Conservation (phyloP, 768 basidiomycete species). For the Dentipellis sp. region DNA sequence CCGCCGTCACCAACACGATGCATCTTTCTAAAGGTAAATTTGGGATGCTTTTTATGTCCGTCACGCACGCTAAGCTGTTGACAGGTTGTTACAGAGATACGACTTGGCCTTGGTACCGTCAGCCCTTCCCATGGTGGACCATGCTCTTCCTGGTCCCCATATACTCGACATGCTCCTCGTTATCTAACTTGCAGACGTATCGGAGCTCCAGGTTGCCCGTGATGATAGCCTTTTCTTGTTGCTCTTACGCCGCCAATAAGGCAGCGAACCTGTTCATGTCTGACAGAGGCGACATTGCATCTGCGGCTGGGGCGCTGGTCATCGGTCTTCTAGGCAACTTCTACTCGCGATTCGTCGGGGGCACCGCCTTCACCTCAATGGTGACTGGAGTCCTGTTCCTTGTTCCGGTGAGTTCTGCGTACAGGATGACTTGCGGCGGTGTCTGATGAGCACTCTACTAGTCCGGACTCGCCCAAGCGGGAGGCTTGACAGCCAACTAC, state of each 20-base stretch:
- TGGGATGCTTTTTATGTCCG: neutral
- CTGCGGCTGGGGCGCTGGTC: conserved; percentile 69
- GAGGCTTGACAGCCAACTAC: conserved; percentile 56
- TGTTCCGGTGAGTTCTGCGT: conserved; percentile 56
- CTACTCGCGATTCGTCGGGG: conserved; percentile 67
- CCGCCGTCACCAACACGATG: conserved; percentile 19
- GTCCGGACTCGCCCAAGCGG: conserved; percentile 72
- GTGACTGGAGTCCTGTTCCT: conserved; percentile 90
- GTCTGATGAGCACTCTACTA: conserved; percentile 16
- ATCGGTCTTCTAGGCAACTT: conserved; percentile 74
- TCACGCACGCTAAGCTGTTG: too few species aligned
- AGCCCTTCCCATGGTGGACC: conserved; percentile 78
- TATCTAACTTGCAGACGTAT: conserved; percentile 68
- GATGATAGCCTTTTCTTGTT: conserved; percentile 74
- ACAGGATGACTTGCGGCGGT: neutral
- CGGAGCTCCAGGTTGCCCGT: conserved; percentile 63
- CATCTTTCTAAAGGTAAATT: conserved; percentile 21
- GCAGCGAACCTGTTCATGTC: conserved; percentile 51
- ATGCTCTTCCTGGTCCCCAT: conserved; percentile 67
- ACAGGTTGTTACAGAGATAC: conserved; percentile 71
- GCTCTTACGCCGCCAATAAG: conserved; percentile 63
- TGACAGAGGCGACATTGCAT: conserved; percentile 63
- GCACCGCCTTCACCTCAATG: conserved; percentile 86
- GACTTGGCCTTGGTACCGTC: conserved; percentile 67
- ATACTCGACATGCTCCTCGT: conserved; percentile 64